Conservation (phyloP, 1,284 basidiomycete genomes). For the Malassezia japonica region DNA sequence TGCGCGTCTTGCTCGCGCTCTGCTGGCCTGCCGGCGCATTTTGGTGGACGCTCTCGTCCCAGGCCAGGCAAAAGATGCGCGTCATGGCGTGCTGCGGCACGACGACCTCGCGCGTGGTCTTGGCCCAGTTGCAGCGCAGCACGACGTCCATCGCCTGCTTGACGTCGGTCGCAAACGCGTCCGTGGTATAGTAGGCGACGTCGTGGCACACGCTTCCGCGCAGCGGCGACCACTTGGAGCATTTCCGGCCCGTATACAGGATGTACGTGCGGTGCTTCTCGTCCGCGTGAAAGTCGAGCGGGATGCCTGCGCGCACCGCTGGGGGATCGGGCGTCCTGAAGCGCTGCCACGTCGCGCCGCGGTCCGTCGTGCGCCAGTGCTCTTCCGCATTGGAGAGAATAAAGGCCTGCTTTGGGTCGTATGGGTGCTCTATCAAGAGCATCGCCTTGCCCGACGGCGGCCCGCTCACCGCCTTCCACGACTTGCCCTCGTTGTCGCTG, state of each 20-base stretch:
- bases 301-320: slow-evolving; percentile 23
- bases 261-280: slow-evolving; percentile 33
- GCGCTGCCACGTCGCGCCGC: slow-evolving; percentile 40
- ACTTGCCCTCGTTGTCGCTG: slow-evolving; percentile 80
- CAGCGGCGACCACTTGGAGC: slow-evolving; percentile 36
- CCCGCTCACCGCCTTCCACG: slow-evolving; percentile 60
- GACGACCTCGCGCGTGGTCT: slow-evolving; percentile 30
- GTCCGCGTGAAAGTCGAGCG: slow-evolving; percentile 44
- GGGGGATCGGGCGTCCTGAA: slow-evolving; percentile 37
- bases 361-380: slow-evolving; percentile 40
- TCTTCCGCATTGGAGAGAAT: slow-evolving; percentile 31
- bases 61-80: slow-evolving; percentile 44
- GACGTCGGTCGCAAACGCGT: slow-evolving; percentile 34
- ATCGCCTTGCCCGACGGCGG: slow-evolving; percentile 60
- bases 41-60: slow-evolving; percentile 25
- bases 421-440: slow-evolving; percentile 78
- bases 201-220: slow-evolving; percentile 38
- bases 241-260: slow-evolving; percentile 40
- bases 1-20: slow-evolving; percentile 14
- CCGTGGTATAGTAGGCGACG: slow-evolving; percentile 48
- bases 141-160: slow-evolving; percentile 31
- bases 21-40: neutral
- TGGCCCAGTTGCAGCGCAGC: slow-evolving; percentile 44
- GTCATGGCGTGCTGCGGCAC: slow-evolving; percentile 21
- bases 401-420: slow-evolving; percentile 54